phyloP scores from a whole-genome alignment of 2,329 filamentous ascomycete species.

The Pseudopithomyces chartarum region DNA sequence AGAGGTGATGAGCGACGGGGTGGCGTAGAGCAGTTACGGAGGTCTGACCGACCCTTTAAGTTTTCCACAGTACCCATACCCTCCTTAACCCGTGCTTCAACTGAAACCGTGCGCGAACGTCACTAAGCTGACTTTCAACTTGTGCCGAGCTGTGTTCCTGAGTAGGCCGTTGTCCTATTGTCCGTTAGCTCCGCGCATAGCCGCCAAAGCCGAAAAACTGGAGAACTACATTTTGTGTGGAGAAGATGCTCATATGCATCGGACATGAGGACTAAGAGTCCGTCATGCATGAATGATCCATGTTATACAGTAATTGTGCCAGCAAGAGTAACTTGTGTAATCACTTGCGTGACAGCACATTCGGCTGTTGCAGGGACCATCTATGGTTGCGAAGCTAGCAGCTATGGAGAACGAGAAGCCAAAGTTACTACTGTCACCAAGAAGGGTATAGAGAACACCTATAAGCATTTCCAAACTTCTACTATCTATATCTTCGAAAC shows the following conservation, averaged over 20 bases:
- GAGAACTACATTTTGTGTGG: not conserved
- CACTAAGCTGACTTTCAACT: constrained; percentile 7
- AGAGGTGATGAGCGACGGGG: not conserved
- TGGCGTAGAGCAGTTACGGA: not conserved
- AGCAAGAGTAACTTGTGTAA: not conserved
- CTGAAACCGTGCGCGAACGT: constrained; percentile 2
- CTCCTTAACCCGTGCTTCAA: constrained; percentile 10
- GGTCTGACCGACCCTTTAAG: constrained; percentile 1
- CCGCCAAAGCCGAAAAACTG: constrained; percentile 8
- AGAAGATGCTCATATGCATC: not conserved
- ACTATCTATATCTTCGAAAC: not conserved
- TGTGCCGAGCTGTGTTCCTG: constrained; percentile 16
- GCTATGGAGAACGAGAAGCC: too few species aligned
- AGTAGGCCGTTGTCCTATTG: constrained; percentile 11
- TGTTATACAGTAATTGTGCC: not conserved
- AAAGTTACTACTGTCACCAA: too few species aligned
- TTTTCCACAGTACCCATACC: constrained; percentile 1
- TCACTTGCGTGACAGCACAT: not conserved
- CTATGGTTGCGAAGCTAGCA: too few species aligned
- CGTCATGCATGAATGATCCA: not conserved
- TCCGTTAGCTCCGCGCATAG: constrained; percentile 11
- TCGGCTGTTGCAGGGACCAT: constrained; percentile 1
- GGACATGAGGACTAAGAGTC: not conserved
- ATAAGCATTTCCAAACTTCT: not conserved
- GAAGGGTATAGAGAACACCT: too few species aligned